These are phyloP conservation scores for Lachancea dasiensis DNA, from an alignment of 805 yeast species.

Conservation along the genomic window DNA sequence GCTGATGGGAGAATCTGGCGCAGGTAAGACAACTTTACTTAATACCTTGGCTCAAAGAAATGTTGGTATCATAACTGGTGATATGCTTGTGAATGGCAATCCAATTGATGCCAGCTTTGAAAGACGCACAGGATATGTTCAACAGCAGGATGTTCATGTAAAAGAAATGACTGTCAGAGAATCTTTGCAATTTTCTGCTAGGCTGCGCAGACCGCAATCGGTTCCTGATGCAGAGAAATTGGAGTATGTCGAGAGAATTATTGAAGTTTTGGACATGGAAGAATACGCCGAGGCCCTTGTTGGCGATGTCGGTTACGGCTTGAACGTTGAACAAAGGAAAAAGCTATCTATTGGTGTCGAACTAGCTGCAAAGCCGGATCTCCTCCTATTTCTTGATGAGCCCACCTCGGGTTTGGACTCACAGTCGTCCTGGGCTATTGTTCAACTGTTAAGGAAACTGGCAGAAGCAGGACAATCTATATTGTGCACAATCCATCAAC, in stretches of 20 bases:
- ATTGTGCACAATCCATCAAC: constrained; percentile 53
- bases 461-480: constrained; percentile 47
- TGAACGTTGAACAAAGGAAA: constrained; percentile 40
- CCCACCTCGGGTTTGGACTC: constrained; percentile 51
- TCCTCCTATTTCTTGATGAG: constrained; percentile 44
- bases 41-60: constrained; percentile 49
- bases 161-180: constrained; percentile 33
- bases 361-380: constrained; percentile 42
- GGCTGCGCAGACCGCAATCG: constrained; percentile 45
- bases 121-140: constrained; percentile 52
- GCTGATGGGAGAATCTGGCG: constrained; percentile 60
- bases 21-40: constrained; percentile 55
- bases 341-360: constrained; percentile 43
- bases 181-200: constrained; percentile 43
- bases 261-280: constrained; percentile 45
- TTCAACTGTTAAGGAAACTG: constrained; percentile 39
- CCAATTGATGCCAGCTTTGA: constrained; percentile 45
- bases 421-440: constrained; percentile 47
- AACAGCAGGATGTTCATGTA: constrained; percentile 50
- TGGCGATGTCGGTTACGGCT: constrained; percentile 39
- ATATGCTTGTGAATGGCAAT: constrained; percentile 48
- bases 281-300: constrained; percentile 49
- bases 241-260: constrained; percentile 48
- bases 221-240: constrained; percentile 35
- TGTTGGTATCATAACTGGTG: constrained; percentile 51